Evolutionary conservation across 2,329 filamentous ascomycete species (phyloP), one percentile per base, ranked within the genome.

Genomic region (Cordyceps cicadae): DNA sequence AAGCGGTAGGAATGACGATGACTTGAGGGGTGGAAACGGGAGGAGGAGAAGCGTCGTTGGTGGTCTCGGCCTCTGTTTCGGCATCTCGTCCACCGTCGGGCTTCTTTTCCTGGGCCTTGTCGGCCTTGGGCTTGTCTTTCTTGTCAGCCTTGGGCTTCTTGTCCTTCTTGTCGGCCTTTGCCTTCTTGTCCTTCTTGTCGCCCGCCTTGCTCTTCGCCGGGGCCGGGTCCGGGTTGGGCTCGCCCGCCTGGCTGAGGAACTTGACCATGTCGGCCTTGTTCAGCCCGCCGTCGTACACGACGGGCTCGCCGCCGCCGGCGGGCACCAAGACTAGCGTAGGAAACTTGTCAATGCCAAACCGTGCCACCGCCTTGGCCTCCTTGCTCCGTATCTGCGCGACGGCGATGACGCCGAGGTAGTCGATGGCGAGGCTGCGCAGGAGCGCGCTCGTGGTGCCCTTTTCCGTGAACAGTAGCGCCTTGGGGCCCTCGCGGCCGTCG

Each of bases 391-490:
- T 82, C 74, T 97, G 93, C 9, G 86, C 93, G 41, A 99, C 80
- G 3, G 83, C 81, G 64, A 97, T 85, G 60, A 85, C 84, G 41
- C 87, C 92, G 29, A 94, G 80, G 74, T 93, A 99, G 71, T 97
- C 94, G 67, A 97, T 91, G 7, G 94, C 92, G 59, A 97, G 74
- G 63, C 91, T 87, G 72, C 89, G 89, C 65, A 97, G 76, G 26
- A 96, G 79, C 12, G 92, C 85, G 70, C 90, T 93, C 0, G 90
- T 93, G 6, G 88, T 87, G 24, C 92, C 91, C 78, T 97, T 99
- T 61, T 96, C 90, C 2, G 90, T 95, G 75, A 99, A 97, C 3
- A 99, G 78, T 39, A 99, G 85, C 0, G 89, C 92, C 78, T 96
- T 97, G 54, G 92, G 84, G 14, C 81, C 83, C 21, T 88, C 83